Percentiles rank a stretch among this genome's conserved stretches.
Evolutionary conservation across 2,329 filamentous ascomycete genomes (phyloP).

Genomic region (Chaetomium sp.): DNA sequence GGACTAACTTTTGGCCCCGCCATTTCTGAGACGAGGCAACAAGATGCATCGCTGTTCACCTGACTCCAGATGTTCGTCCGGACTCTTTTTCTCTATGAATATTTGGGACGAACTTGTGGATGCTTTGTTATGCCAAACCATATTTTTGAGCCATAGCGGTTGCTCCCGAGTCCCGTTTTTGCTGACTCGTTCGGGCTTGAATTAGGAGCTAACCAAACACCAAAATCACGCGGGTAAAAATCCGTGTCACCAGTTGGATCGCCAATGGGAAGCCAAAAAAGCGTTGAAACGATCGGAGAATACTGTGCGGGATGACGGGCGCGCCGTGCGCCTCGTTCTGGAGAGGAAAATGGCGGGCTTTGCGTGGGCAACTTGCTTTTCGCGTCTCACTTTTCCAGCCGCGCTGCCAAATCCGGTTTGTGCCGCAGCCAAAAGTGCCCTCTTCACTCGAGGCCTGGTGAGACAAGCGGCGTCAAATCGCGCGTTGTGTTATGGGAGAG

Average conservation of each 20-base stretch:
- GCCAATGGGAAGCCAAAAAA: neutral
- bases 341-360: neutral
- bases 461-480: neutral
- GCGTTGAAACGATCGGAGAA: neutral
- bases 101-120: slow-evolving; percentile 14
- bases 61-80: slow-evolving; percentile 4
- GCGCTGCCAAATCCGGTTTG: neutral
- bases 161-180: neutral
- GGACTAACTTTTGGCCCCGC: neutral
- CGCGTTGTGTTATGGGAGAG: slow-evolving; percentile 5
- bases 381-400: neutral
- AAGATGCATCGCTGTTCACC: slow-evolving; percentile 4
- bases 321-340: neutral
- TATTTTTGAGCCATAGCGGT: neutral
- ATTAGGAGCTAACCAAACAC: neutral
- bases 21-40: neutral
- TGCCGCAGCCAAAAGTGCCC: neutral
- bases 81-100: neutral
- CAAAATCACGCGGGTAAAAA: neutral
- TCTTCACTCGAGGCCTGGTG: neutral
- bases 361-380: neutral
- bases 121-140: slow-evolving; percentile 8
- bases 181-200: neutral
- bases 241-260: neutral
- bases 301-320: neutral